Evolutionary conservation across 352 stramenopile species (phyloP).

Genomic region (Pythium periplocum): DNA sequence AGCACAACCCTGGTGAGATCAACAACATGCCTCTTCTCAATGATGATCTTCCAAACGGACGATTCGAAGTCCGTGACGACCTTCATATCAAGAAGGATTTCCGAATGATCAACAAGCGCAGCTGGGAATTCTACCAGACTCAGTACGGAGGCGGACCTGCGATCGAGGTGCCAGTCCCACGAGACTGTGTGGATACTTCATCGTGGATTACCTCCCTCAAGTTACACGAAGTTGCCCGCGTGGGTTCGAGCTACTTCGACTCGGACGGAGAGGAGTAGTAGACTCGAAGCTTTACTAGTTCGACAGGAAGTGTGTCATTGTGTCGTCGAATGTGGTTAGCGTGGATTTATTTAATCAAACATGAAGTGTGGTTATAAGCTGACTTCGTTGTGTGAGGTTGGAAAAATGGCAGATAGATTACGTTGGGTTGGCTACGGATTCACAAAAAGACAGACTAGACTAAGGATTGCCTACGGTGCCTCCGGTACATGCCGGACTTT

Average conservation of each 20-base stretch:
- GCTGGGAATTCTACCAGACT: constrained; percentile 69
- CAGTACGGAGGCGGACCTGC: constrained; percentile 66
- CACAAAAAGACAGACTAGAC: no score
- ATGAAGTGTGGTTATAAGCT: no score
- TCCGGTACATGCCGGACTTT: background rate
- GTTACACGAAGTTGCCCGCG: constrained; percentile 44
- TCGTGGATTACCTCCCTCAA: constrained; percentile 47
- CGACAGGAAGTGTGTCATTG: no score
- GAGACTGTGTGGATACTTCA: constrained; percentile 40
- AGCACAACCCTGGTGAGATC: constrained; percentile 48
- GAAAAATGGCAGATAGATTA: no score
- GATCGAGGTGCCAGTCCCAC: constrained; percentile 62
- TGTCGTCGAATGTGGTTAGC: no score
- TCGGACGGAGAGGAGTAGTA: constrained; percentile 9
- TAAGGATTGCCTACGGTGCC: background rate
- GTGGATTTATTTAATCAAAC: no score
- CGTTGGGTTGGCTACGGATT: no score
- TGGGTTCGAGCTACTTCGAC: constrained; percentile 52
- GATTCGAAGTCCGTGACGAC: constrained; percentile 53
- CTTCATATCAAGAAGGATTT: constrained; percentile 71
- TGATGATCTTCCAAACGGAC: constrained; percentile 57
- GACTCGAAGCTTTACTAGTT: no score
- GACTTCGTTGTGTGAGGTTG: no score
- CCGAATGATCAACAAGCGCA: constrained; percentile 75
- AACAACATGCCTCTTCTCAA: constrained; percentile 76